phyloP scores from a whole-genome alignment of 2,329 filamentous ascomycete genomes.

The Beauveria rudraprayagi region DNA sequence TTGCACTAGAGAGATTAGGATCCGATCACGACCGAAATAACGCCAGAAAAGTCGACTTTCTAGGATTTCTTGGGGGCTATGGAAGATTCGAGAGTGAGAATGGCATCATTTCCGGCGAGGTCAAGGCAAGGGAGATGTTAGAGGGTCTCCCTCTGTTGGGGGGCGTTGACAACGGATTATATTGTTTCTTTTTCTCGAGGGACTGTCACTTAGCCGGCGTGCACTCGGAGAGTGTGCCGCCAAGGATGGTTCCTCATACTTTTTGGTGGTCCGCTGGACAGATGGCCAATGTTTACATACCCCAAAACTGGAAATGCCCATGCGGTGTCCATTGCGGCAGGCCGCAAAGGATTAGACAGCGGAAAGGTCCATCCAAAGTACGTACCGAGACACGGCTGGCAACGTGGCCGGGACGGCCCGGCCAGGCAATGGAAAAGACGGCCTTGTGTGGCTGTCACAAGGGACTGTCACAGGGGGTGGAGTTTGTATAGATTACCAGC shows the following conservation, averaged over 20 bases:
- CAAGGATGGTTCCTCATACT: neutral
- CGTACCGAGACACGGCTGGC: neutral
- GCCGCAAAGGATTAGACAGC: neutral
- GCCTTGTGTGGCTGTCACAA: neutral
- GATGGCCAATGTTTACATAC: neutral
- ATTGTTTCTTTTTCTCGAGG: neutral
- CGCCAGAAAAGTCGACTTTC: neutral
- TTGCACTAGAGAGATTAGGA: neutral
- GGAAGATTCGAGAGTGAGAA: neutral
- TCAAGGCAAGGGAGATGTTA: constrained; percentile 16
- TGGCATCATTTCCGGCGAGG: no score
- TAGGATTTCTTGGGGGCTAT: neutral
- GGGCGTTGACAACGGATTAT: neutral
- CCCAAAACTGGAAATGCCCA: neutral
- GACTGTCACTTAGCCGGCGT: neutral
- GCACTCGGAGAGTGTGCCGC: neutral
- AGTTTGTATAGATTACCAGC: neutral
- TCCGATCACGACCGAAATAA: neutral
- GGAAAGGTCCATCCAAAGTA: neutral
- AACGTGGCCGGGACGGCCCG: neutral
- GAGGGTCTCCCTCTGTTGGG: neutral
- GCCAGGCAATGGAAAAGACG: neutral
- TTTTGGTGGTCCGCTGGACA: neutral
- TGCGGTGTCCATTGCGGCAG: neutral
- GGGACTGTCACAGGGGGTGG: neutral